These are phyloP conservation scores for Kazachstania africana DNA, from an alignment of 805 yeast species.

Conservation along the genomic window DNA sequence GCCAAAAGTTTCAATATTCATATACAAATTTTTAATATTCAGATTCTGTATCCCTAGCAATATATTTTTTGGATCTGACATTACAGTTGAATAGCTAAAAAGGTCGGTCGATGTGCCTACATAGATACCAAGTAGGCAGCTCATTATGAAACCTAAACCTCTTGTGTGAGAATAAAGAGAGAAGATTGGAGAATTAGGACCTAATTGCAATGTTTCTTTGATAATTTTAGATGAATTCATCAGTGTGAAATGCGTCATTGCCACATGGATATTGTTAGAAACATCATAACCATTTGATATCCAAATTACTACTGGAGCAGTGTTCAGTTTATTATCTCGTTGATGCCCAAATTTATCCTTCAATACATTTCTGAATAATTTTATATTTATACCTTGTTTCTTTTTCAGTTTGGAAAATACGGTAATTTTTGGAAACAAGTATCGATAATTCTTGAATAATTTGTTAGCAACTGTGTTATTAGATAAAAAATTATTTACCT, in stretches of 20 bases:
- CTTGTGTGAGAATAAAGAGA: slow-evolving; percentile 78
- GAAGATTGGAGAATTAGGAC: slow-evolving; percentile 57
- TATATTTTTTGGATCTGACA: slow-evolving; percentile 60
- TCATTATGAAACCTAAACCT: slow-evolving; percentile 82
- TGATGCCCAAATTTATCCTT: slow-evolving; percentile 11
- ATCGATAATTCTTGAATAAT: slow-evolving; percentile 15
- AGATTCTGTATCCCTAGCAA: slow-evolving; percentile 60
- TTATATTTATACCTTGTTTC: slow-evolving; percentile 13
- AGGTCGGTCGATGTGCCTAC: slow-evolving; percentile 78
- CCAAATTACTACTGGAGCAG: slow-evolving; percentile 25
- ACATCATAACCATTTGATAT: slow-evolving; percentile 17
- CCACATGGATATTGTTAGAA: slow-evolving; percentile 17
- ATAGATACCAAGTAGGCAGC: slow-evolving; percentile 75
- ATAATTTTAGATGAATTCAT: slow-evolving; percentile 75
- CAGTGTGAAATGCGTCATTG: slow-evolving; percentile 45
- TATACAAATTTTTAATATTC: slow-evolving; percentile 75
- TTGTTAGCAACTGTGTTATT: slow-evolving; percentile 16
- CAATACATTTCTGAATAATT: slow-evolving; percentile 11
- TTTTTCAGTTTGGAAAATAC: slow-evolving; percentile 22
- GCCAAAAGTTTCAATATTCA: slow-evolving; percentile 72
- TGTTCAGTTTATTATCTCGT: slow-evolving; percentile 19
- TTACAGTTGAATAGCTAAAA: slow-evolving; percentile 67
- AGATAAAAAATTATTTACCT: slow-evolving; percentile 12
- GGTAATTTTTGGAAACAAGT: slow-evolving; percentile 21
- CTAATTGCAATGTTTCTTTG: slow-evolving; percentile 84